Base-by-base conservation (phyloP, 129 eudicot genomes). In the Calendula officinalis region DNA sequence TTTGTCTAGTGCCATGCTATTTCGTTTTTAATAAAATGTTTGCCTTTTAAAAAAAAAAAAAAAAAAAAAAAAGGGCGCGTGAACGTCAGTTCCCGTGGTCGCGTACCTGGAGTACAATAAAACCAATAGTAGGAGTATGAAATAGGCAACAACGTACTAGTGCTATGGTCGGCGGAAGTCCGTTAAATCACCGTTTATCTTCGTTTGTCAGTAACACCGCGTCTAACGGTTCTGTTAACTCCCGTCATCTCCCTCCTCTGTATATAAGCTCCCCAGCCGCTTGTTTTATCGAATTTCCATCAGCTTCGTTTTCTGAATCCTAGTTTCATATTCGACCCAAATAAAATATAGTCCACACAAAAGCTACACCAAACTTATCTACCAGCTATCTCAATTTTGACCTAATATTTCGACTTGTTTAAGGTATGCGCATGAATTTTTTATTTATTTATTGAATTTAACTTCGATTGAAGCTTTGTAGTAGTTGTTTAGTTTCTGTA, bases 131-230 rank as follows among this genome's bases (percentile, higher is more conserved):
- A 69, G 11, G 36, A 17, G 61, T 73, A 38, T 65, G 73, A 74
- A 74, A 73, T 5, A 66, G 78, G 68, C 78, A 74, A 65, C 30
- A 72, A 45, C 46, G 72, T 64, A 2, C 51, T 53, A 64, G 64
- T 56, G 59, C 27, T 35, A 10, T 64, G 73, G 78, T 66, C 78
- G 78, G 78, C 53, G 61, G 7, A 39, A 33, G 12, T 38, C 78
- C 72, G 78, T 73, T 47, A 73, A 52, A 4, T 44, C 35, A 3
- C 66, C 53, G 66, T 73, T 39, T 59, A 49, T 44, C 3, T n/a
- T 11, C 16, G 16, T 15, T 5, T 17, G 15, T 47, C 53, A 32
- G 1, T 30, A 8, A 61, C 46, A 30, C 55, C 55, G 69, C 62
- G 62, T 60, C 33, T 71, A 11, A 71, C 68, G 69, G 45, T 6